Base-by-base conservation (phyloP, 306 rosid genomes). In the Adenanthera pavonina region DNA sequence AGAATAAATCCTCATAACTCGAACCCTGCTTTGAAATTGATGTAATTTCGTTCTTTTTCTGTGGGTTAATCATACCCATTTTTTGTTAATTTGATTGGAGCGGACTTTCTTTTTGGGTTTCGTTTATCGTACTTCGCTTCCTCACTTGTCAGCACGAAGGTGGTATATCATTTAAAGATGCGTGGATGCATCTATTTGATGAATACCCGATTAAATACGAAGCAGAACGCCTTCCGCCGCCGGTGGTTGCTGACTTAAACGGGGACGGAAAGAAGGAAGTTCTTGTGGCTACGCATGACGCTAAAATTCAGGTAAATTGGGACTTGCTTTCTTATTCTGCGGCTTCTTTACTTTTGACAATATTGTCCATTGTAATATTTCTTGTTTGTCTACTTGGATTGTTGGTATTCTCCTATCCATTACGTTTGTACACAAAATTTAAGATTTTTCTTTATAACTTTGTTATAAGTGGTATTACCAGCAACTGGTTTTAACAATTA, bases 231-330 rank as follows among this genome's bases (percentile, higher is more conserved):
- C 98, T 96, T 49, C 99, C 99, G 6, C 99, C 98, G 14, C 98
- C 98, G 2, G 52, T 96, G 41, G 94, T 96, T 20, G 88, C 98
- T 16, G 99, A 96, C 87, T 93, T 96, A 64, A 96, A 96, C 78
- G 99, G 99, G 0, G 99, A 96, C 68, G 99, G 99, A 12, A 96
- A 92, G 89, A 93, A 90, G 79, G 98, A 94, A 86, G 92, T 96
- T 77, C 89, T 94, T 77, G 88, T 96, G 7, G 98, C 99, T 61
- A 93, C 97, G 8, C 97, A 94, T 78, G 99, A 96, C 61, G 99
- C 99, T 53, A 92, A 92, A 89, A 96, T 95, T 85, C 96, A 90
- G 98, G 99, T 95, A 15, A 52, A 6, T 79, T 74, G 60, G 40
- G 47, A 33, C 36, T 43, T 78, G 52, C 43, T 80, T 68, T 17